phyloP scores from a whole-genome alignment of 495 filamentous ascomycete species.

The Wilcoxina mikolae region DNA sequence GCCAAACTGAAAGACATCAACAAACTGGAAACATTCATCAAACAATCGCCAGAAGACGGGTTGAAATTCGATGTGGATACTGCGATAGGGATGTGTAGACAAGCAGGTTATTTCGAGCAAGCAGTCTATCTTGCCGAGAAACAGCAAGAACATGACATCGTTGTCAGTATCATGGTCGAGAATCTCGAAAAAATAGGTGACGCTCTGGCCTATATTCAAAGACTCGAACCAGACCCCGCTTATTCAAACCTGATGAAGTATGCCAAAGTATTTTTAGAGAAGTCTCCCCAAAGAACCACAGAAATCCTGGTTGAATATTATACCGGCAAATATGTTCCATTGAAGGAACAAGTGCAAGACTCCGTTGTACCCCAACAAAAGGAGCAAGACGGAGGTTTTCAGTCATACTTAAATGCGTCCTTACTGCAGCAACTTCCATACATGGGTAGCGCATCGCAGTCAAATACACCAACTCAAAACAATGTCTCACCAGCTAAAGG shows the following conservation, averaged over 20 bases:
- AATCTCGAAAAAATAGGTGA: conserved; percentile 79
- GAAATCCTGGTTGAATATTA: conserved; percentile 87
- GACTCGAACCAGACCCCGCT: conserved; percentile 69
- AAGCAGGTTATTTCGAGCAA: conserved; percentile 95
- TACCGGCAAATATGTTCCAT: conserved; percentile 61
- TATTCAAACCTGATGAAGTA: conserved; percentile 92
- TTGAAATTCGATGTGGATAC: conserved; percentile 95
- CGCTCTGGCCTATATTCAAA: conserved; percentile 80
- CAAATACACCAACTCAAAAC: conserved; percentile 33
- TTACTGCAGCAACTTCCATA: conserved; percentile 46
- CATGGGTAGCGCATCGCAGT: conserved; percentile 41
- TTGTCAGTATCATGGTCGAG: conserved; percentile 89
- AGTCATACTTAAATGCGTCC: conserved; percentile 25
- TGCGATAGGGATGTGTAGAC: conserved; percentile 92
- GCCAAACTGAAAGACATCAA: conserved; percentile 91
- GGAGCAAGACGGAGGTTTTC: conserved; percentile 21
- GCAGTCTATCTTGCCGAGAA: conserved; percentile 90
- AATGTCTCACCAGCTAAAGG: conserved; percentile 21
- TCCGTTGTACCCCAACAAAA: conserved; percentile 24
- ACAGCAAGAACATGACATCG: conserved; percentile 82
- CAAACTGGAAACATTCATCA: conserved; percentile 92
- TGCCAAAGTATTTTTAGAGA: conserved; percentile 69
- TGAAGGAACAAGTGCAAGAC: conserved; percentile 42
- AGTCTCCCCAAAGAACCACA: conserved; percentile 67
- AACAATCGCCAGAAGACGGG: conserved; percentile 61